A percentile compares a stretch with the other conserved stretches of the same genome.
These are phyloP conservation scores for Pseudisothecium myosuroides DNA, from an alignment of 225 moss, liverwort and hornwort species.

Conservation along the genomic window DNA sequence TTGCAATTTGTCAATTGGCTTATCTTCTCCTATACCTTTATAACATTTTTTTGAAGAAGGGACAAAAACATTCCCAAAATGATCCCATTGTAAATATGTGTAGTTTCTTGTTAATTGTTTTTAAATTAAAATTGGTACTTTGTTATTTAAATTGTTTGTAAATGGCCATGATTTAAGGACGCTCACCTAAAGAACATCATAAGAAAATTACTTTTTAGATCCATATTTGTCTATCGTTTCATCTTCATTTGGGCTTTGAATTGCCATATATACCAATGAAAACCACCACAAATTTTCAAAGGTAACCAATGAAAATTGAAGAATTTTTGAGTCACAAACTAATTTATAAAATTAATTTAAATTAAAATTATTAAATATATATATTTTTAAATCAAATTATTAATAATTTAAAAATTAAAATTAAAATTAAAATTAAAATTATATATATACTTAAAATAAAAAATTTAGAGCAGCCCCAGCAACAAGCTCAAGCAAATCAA, in stretches of 20 bases:
- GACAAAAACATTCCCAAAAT: rapidly evolving
- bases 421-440: too few relatives aligned
- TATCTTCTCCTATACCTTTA: background rate
- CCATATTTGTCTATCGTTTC: too few relatives aligned
- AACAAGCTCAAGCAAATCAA: too few relatives aligned
- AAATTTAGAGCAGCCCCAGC: too few relatives aligned
- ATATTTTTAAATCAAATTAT: too few relatives aligned
- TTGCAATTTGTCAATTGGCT: background rate
- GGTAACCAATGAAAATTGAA: background rate
- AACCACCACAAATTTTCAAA: background rate
- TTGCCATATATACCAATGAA: rapidly evolving
- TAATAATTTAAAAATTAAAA: background rate
- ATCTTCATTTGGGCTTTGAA: background rate
- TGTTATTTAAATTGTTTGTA: background rate
- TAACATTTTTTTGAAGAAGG: background rate
- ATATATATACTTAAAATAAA: too few relatives aligned
- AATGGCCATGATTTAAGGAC: rapidly evolving
- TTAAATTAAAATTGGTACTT: background rate
- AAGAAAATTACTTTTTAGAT: background rate
- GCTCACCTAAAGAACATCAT: rapidly evolving
- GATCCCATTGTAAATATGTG: rapidly evolving
- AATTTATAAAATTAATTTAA: too few relatives aligned
- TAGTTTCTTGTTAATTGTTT: background rate
- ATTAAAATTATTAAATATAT: rapidly evolving
- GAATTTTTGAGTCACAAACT: background rate